Base-by-base conservation (phyloP, 2,329 filamentous ascomycete species). In the Aspergillus thermomutatus region DNA sequence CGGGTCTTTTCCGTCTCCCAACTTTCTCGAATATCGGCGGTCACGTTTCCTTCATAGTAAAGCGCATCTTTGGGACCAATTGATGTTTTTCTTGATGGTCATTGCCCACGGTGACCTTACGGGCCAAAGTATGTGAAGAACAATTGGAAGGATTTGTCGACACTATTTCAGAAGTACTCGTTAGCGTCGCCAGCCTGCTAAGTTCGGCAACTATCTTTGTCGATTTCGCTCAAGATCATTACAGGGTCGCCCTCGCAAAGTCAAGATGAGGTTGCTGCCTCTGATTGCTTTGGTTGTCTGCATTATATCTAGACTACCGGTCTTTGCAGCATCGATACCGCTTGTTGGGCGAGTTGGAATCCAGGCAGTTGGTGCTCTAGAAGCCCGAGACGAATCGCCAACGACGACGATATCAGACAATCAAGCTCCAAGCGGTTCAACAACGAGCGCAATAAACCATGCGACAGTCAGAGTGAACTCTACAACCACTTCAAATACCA, bases 11-110 rank as follows among this genome's bases (percentile, higher is more conserved):
- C 40, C 27, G 23, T 47, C 34, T 28, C 46, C 27, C 37, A 50
- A 19, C 43, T 50, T 37, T 28, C 50, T 49, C 49, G 53, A 58
- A 53, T 25, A 19, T 37, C 25, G 51, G 48, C 45, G 37, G 50
- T 50, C 61, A 63, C 60, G 60, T 62, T 64, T 60, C 28, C 50
- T 47, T n/a, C 40, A 14, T 45, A 26, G 52, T 53, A 56, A 48
- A 34, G 31, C 31, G 31, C 31, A 37, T 28, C 59, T 48, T 43
- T 52, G 27, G 28, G 9, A 46, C 25, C 17, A 10, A 25, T 46
- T 34, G 23, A 28, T 23, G 52, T 46, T 34, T 5, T 43, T 25
- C 17, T 47, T 34, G 25, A 47, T 52, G 40, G 31, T 56, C 54
- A 49, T 37, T 54, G 19, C 21, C 14, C 41, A 19, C 47, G 27